Conservation (phyloP, 1,139 yeast genomes). For the Schizosaccharomyces versatilis region DNA sequence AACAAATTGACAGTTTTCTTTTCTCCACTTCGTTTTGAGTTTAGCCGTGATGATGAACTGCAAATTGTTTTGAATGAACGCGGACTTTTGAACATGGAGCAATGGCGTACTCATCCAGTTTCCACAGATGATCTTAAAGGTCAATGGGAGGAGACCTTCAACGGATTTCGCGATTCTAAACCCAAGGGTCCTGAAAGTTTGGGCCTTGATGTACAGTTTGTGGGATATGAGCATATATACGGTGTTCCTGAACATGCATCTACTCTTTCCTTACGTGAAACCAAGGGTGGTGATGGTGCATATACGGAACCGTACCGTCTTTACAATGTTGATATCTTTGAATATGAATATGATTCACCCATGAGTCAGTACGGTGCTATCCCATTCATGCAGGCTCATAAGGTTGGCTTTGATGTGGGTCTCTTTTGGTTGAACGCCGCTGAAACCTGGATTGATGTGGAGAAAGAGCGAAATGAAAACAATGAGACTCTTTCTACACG, state of each 20-base stretch:
- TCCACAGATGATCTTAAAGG: conserved; percentile 11
- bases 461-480: conserved; percentile 13
- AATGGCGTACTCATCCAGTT: conserved; percentile 29
- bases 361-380: conserved; percentile 89
- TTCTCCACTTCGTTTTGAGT: conserved; percentile 31
- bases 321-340: conserved; percentile 83
- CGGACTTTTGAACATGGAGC: conserved; percentile 56
- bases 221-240: conserved; percentile 39
- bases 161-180: conserved; percentile 21
- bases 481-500: conserved; percentile 11
- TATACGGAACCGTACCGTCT: conserved; percentile 57
- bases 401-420: conserved; percentile 40
- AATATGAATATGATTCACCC: conserved; percentile 60
- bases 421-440: conserved; percentile 85
- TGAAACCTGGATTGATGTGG: conserved; percentile 70
- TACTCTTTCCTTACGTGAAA: conserved; percentile 46
- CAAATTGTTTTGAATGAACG: conserved; percentile 46
- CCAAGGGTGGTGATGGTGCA: conserved; percentile 19
- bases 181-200: conserved; percentile 84
- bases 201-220: conserved; percentile 52
- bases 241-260: conserved; percentile 96
- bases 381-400: conserved; percentile 61
- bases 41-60: conserved; percentile 25
- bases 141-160: conserved; percentile 29
- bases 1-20: neutral